A percentile compares a stretch with the other conserved stretches of the same genome.
Evolutionary conservation across 1,284 basidiomycete genomes (phyloP).

Genomic region (Cryptococcus hybrid): DNA sequence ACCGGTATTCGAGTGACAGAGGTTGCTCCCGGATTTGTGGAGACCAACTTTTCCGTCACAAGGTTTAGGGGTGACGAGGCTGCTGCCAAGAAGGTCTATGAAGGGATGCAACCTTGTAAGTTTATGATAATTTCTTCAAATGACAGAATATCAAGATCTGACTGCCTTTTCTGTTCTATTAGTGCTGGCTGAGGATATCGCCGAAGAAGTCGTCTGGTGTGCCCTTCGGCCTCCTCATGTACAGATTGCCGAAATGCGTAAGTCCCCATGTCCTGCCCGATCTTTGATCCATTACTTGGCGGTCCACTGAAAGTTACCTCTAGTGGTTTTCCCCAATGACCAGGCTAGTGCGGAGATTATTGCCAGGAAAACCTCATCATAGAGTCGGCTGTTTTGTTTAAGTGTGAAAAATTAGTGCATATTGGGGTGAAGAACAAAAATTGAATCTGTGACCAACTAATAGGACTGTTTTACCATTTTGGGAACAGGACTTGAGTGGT

Average conservation of each 20-base stretch:
- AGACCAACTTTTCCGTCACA: constrained; percentile 69
- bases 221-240: constrained; percentile 35
- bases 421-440: no score
- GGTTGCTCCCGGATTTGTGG: constrained; percentile 68
- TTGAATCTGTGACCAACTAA: no score
- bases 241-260: constrained; percentile 33
- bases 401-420: no score
- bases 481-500: no score
- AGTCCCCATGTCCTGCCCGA: constrained; percentile 3
- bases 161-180: neutral
- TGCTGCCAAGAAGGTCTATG: constrained; percentile 81
- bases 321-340: constrained; percentile 35
- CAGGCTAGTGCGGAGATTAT: constrained; percentile 39
- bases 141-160: neutral
- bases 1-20: constrained; percentile 88
- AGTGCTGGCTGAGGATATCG: constrained; percentile 73
- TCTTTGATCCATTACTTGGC: neutral
- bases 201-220: constrained; percentile 88
- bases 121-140: neutral
- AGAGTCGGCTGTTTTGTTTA: no score
- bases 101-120: constrained; percentile 60
- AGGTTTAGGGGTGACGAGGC: constrained; percentile 78
- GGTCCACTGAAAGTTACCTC: neutral
- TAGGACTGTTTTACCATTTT: no score
- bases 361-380: neutral